Base-by-base conservation (phyloP, 1,284 basidiomycete species). In the Ceratobasidium sp. region DNA sequence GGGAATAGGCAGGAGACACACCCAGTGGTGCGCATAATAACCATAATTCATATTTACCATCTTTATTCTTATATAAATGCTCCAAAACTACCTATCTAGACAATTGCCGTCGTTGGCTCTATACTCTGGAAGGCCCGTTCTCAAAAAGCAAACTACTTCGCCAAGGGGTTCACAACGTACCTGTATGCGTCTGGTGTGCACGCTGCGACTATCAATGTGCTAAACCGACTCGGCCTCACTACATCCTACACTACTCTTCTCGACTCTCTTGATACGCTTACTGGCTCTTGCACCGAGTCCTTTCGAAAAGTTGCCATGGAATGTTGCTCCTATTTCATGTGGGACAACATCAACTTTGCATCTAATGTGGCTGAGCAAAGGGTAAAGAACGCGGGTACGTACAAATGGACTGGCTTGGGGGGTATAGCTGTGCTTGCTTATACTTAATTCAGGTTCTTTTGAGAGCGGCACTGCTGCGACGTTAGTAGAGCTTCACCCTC, bases 401-500 rank as follows among this genome's bases (percentile, higher is more conserved):
- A 56, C 7, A 27, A 29, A n/a, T n/a, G 8, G 15, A 11, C n/a
- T 31, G 3, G 14, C 14, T 56, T 31, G 29, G 27, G 15, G n/a
- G 27, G n/a, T n/a, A n/a, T n/a, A n/a, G n/a, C n/a, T n/a, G n/a
- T n/a, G n/a, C 27, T 56, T 22, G n/a, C 2, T 31, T 56, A 17
- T 8, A 15, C 6, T 11, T 11, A 5, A 17, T 31, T 15, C 24
- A 56, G 54, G 54, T 7, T 29, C 54, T 2, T 31, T 56, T 56
- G 54, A 56, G n/a, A 31, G 54, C n/a, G 54, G 54, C 1, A 56
- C 27, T 5, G 54, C 27, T 3, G 29, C 54, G 7, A 56, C 54
- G 15, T 31, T 56, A 17, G 27, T 56, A 56, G 54, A 56, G 14
- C 54, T 56, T 31, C 54, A 56, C n/a, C 54, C 54, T 11, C 54